Percentiles rank a stretch among this genome's conserved stretches.
Evolutionary conservation across 2,329 filamentous ascomycete species (phyloP).

Genomic region (Fusarium avenaceum): DNA sequence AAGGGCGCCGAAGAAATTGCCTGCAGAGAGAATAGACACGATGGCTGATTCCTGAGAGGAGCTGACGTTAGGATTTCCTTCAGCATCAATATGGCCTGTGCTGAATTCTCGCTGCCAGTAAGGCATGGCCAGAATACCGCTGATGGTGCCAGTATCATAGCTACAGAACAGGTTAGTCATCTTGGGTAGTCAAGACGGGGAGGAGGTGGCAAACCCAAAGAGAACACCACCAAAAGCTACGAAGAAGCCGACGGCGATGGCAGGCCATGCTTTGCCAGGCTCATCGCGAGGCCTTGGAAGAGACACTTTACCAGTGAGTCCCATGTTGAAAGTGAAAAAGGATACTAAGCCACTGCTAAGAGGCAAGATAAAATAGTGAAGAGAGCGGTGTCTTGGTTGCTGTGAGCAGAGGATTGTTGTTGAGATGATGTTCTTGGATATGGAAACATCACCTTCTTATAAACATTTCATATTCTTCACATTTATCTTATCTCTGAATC

Average conservation of each 20-base stretch:
- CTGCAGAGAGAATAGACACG: constrained; percentile 81
- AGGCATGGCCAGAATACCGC: constrained; percentile 58
- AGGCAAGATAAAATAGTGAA: no score
- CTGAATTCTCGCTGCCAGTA: constrained; percentile 62
- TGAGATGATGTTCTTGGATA: no score
- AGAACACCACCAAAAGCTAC: constrained; percentile 47
- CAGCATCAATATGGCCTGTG: constrained; percentile 48
- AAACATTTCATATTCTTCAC: no score
- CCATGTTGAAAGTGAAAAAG: no score
- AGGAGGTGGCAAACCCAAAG: constrained; percentile 27
- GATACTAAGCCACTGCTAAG: no score
- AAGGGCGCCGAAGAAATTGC: constrained; percentile 82
- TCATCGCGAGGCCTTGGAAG: constrained; percentile 49
- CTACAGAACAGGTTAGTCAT: constrained; percentile 38
- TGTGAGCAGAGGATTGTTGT: no score
- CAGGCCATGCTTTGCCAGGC: constrained; percentile 72
- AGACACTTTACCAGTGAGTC: no score
- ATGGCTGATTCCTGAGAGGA: constrained; percentile 72
- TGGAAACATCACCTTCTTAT: no score
- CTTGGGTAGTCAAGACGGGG: not conserved
- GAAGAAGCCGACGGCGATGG: constrained; percentile 71
- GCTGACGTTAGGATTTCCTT: constrained; percentile 55
- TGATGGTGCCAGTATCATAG: constrained; percentile 72
- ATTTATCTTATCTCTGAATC: no score
- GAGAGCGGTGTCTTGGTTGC: no score